Base-by-base conservation (phyloP, 495 filamentous ascomycete genomes). In the Collariella sp. region DNA sequence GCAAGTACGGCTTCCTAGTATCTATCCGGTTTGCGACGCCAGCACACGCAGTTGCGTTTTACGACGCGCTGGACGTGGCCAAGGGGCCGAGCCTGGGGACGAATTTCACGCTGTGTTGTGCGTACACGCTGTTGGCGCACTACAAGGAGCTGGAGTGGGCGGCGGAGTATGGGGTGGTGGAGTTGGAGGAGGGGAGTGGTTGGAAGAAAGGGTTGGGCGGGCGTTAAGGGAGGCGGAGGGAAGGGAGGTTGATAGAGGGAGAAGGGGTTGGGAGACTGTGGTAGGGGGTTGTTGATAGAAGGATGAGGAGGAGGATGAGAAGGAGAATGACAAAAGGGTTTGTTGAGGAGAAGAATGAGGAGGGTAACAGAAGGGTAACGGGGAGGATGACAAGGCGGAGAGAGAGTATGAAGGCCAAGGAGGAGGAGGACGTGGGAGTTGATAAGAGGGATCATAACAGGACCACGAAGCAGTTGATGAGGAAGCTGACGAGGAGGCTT, bases 81-180 rank as follows among this genome's bases (percentile, higher is more conserved):
- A 67, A 67, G 52, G 65, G 65, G 2, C 65, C 65, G 20, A 66
- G 63, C 20, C 19, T 67, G 34, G 65, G 65, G 22, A 66, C 65
- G 0, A 64, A 64, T 33, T 67, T 67, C 16, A 67, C 65, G 15
- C 33, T 67, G 24, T 61, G 61, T 11, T 67, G 61, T 43, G 56
- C 65, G 0, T 66, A 67, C 40, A 62, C 63, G 1, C 6, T 64
- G 7, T 19, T 66, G 45, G 63, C 65, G 7, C 65, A 67, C 24
- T 60, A 54, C 43, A 58, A 33, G 4, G 65, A 67, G 56, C 19
- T 62, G 35, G 56, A 51, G 19, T 60, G 61, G 58, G 65, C 65
- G 5, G 61, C 61, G 0, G 47, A 51, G 29, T 62, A 57, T 34
- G 65, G 63, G 12, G 63, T 67, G 5, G 63, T 62, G 26, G 61